Evolutionary conservation across 345 rosid species (phyloP).

Genomic region (Angophora floribunda): DNA sequence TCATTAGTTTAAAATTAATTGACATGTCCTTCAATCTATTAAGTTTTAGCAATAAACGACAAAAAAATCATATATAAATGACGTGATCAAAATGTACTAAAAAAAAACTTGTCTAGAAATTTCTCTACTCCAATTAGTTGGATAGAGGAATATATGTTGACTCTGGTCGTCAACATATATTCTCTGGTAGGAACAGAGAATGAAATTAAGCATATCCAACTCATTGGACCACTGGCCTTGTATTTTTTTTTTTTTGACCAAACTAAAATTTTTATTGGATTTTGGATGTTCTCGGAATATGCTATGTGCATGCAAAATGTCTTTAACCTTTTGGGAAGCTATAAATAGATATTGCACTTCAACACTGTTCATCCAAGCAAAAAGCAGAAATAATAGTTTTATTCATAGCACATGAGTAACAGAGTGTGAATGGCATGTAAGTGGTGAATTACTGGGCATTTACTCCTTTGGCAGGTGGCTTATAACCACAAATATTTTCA

Average conservation of each 20-base stretch:
- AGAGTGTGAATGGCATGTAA: not conserved
- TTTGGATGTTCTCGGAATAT: not conserved
- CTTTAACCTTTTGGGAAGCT: not conserved
- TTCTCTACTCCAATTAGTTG: not conserved
- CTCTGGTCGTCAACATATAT: not conserved
- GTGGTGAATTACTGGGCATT: slow-evolving; percentile 16
- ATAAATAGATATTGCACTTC: not conserved
- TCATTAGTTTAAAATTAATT: not conserved
- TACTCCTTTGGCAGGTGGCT: slow-evolving; percentile 15
- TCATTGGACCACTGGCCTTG: not conserved
- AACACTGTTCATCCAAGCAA: not conserved
- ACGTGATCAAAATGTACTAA: not conserved
- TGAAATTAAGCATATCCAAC: not conserved
- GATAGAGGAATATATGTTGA: not conserved
- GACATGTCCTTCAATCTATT: not conserved
- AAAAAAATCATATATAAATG: no score
- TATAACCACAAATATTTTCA: not conserved
- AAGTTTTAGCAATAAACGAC: no score
- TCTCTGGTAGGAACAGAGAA: not conserved
- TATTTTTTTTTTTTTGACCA: no score
- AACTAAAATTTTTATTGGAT: not conserved
- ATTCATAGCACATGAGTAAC: not conserved
- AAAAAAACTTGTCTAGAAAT: not conserved
- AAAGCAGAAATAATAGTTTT: no score
- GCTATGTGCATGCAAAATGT: not conserved